Conservation (phyloP, 2,329 filamentous ascomycete genomes). For the Ceratocystis variospora region DNA sequence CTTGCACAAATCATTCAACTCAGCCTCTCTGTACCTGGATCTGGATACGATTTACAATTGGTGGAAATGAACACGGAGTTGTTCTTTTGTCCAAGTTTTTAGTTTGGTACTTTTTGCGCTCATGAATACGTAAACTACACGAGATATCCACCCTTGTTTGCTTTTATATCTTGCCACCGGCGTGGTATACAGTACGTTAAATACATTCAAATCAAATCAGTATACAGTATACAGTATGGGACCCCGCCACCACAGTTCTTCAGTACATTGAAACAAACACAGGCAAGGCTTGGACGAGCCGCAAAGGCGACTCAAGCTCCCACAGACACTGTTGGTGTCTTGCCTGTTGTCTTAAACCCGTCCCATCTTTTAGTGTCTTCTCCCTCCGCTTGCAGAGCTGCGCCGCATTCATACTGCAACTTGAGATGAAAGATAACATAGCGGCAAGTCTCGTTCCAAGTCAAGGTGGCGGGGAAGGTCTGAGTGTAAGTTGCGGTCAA, state of each 20-base stretch:
- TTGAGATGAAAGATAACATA: conserved; percentile 10
- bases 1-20: neutral
- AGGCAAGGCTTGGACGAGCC: neutral
- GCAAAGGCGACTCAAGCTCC: neutral
- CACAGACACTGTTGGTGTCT: neutral
- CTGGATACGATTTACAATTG: neutral
- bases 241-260: no score
- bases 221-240: no score
- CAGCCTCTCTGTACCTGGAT: neutral
- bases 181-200: no score
- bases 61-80: neutral
- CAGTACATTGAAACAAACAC: neutral
- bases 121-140: neutral
- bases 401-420: neutral
- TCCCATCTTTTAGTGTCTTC: neutral
- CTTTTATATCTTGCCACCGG: no score
- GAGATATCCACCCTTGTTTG: neutral
- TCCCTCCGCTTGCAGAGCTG: neutral
- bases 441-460: neutral
- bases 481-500: conserved; percentile 9
- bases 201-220: no score
- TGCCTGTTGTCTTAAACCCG: neutral
- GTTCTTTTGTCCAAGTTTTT: neutral
- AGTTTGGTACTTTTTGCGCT: neutral
- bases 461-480: neutral